A percentile compares a stretch with the other conserved stretches of the same genome.
phyloP scores from a whole-genome alignment of 257 asterid genomes.

The Ballota nigra region DNA sequence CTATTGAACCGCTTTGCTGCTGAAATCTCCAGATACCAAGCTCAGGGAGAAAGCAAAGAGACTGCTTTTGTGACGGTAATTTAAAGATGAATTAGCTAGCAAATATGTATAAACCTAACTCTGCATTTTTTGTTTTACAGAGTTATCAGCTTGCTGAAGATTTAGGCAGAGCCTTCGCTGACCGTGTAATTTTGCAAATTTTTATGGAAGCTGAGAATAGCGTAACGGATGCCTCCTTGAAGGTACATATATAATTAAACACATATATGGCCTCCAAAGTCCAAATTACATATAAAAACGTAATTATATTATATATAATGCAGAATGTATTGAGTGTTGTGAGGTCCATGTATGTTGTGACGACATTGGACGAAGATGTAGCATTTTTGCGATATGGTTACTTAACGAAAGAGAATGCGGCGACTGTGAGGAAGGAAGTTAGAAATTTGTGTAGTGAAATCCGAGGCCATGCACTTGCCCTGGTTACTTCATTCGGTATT shows the following conservation, averaged over 20 bases:
- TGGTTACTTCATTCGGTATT: constrained; percentile 76
- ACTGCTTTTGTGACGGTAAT: constrained; percentile 60
- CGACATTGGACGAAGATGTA: constrained; percentile 77
- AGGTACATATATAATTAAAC: too few relatives aligned
- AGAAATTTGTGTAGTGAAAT: constrained; percentile 69
- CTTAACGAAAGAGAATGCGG: constrained; percentile 59
- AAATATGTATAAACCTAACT: constrained; percentile 12
- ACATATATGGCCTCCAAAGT: too few relatives aligned
- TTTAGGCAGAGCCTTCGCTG: constrained; percentile 86
- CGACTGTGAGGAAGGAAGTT: constrained; percentile 70
- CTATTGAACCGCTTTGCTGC: constrained; percentile 72
- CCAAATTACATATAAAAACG: too few relatives aligned
- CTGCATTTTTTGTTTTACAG: constrained; percentile 36
- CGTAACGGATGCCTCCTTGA: constrained; percentile 43
- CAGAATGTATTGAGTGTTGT: constrained; percentile 65
- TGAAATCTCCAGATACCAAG: constrained; percentile 60
- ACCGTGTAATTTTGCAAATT: constrained; percentile 62
- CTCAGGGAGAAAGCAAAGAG: constrained; percentile 84
- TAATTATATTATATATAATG: too few relatives aligned
- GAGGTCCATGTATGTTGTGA: constrained; percentile 68
- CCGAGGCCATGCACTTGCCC: constrained; percentile 78
- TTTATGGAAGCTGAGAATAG: constrained; percentile 72
- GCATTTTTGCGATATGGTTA: constrained; percentile 86
- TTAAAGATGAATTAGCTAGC: constrained; percentile 26
- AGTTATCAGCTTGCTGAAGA: constrained; percentile 95